Percentiles rank a stretch among this genome's conserved stretches.
Evolutionary conservation across 2,329 filamentous ascomycete genomes (phyloP).

Genomic region (Penicillium sp.): DNA sequence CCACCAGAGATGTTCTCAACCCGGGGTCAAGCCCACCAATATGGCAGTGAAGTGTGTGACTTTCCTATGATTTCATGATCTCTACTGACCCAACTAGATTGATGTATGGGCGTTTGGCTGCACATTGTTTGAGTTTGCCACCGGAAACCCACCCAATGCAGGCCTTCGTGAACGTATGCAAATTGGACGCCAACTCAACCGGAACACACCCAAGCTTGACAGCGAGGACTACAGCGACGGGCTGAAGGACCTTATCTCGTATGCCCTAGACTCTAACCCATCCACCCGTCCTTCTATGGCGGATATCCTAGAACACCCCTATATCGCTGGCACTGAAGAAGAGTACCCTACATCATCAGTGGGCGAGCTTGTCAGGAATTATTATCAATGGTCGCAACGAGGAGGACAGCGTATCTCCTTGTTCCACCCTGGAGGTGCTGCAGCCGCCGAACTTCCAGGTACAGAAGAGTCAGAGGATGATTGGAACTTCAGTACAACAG

Average conservation of each 20-base stretch:
- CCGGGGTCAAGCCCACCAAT: conserved; percentile 41
- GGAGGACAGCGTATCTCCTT: conserved; percentile 56
- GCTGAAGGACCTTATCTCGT: conserved; percentile 48
- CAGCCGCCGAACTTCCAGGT: conserved; percentile 54
- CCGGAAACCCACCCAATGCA: conserved; percentile 51
- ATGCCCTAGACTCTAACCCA: conserved; percentile 45
- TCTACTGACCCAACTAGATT: conserved; percentile 33
- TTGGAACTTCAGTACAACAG: conserved; percentile 67
- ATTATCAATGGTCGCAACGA: conserved; percentile 50
- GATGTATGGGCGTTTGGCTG: conserved; percentile 55
- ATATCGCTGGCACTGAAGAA: conserved; percentile 44
- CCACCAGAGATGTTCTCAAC: conserved; percentile 58
- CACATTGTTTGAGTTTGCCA: conserved; percentile 51
- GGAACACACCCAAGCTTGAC: conserved; percentile 44
- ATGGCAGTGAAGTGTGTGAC: conserved; percentile 47
- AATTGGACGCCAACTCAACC: conserved; percentile 46
- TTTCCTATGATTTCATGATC: not conserved
- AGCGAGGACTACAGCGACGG: conserved; percentile 44
- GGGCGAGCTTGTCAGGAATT: conserved; percentile 47
- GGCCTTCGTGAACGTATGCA: conserved; percentile 49
- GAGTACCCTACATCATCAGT: conserved; percentile 46
- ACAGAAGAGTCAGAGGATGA: conserved; percentile 51
- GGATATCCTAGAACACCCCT: conserved; percentile 47
- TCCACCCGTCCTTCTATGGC: conserved; percentile 47
- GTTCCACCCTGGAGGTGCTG: conserved; percentile 61